These are phyloP conservation scores for Lepidium sativum DNA, from an alignment of 345 rosid species.

Conservation along the genomic window DNA sequence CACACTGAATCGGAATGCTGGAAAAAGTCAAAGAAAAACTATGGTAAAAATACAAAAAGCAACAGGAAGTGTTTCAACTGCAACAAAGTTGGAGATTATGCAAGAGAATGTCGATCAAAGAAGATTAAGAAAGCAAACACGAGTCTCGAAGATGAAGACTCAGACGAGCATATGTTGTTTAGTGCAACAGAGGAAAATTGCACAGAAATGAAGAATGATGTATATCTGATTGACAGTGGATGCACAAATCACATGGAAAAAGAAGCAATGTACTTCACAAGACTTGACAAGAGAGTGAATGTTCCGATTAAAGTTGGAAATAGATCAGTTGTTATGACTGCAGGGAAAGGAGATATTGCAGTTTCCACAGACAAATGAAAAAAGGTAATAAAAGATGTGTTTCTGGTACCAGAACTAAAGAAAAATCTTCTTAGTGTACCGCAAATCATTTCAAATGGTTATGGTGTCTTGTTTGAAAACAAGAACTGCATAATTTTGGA, in stretches of 20 bases:
- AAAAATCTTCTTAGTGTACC: too few species aligned
- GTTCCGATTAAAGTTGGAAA: neutral
- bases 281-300: neutral
- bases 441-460: too few species aligned
- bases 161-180: neutral
- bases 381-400: too few species aligned
- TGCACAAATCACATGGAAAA: neutral
- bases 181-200: neutral
- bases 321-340: neutral
- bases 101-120: neutral
- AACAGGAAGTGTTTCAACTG: neutral
- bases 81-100: neutral
- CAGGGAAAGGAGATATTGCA: too few species aligned
- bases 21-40: neutral
- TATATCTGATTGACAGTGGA: neutral
- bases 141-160: neutral
- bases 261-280: neutral
- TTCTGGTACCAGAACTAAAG: too few species aligned
- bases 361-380: too few species aligned
- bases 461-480: too few species aligned
- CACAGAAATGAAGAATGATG: neutral
- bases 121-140: neutral
- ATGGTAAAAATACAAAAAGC: neutral
- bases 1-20: neutral
- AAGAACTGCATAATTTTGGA: too few species aligned